phyloP scores from a whole-genome alignment of 768 basidiomycete species.

The Pulveroboletus sp. region DNA sequence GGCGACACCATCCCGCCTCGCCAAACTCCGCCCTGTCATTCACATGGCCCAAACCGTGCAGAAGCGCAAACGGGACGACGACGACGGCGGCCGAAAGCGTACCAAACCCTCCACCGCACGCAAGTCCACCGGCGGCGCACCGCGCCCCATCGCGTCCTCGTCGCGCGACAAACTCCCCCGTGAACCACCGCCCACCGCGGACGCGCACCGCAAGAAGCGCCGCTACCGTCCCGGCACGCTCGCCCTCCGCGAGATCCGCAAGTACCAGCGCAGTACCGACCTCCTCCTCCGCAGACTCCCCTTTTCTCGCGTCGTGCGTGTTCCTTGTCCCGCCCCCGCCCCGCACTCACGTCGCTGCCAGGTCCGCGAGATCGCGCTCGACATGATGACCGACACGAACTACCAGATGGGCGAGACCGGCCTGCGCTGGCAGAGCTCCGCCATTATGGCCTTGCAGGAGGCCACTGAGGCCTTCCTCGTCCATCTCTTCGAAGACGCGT shows the following conservation, averaged over 20 bases:
- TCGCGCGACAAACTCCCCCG: conserved; percentile 24
- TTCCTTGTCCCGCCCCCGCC: neutral
- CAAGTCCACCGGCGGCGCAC: conserved; percentile 74
- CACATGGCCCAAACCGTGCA: conserved; percentile 71
- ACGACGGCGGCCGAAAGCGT: conserved; percentile 40
- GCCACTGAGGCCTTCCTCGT: conserved; percentile 94
- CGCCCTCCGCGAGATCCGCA: conserved; percentile 87
- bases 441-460: conserved; percentile 91
- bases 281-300: conserved; percentile 83
- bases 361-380: conserved; percentile 93
- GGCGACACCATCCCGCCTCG: conserved; percentile 30
- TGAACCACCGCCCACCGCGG: conserved; percentile 24
- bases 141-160: conserved; percentile 25
- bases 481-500: conserved; percentile 98
- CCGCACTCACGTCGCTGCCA: conserved; percentile 29
- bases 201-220: conserved; percentile 42
- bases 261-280: conserved; percentile 92
- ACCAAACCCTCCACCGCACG: conserved; percentile 63
- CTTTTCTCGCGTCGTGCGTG: conserved; percentile 84
- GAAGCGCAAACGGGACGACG: conserved; percentile 42
- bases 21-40: neutral
- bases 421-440: conserved; percentile 93
- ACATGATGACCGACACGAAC: conserved; percentile 79
- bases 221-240: conserved; percentile 90
- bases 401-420: conserved; percentile 52